Evolutionary conservation across 2,329 filamentous ascomycete genomes (phyloP), one percentile per base, ranked within the genome.

Genomic region (Talaromyces piceae): DNA sequence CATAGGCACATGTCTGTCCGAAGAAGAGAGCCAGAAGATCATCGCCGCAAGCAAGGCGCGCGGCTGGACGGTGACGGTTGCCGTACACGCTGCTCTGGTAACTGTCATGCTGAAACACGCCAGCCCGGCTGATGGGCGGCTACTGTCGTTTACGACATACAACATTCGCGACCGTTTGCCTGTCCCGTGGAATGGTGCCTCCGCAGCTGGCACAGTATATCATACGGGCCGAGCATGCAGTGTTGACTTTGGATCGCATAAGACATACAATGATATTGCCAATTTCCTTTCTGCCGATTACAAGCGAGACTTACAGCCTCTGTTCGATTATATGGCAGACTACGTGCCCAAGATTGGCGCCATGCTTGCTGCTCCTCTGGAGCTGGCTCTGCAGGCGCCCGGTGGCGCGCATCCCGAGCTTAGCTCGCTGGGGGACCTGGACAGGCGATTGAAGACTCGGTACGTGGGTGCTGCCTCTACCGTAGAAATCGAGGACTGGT

Each of bases 61-160:
- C 16, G 48, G 48, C 11, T 13, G 44, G 18, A 41, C n/a, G 7
- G 20, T 50, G 13, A 50, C 48, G 12, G 28, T 41, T 3, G 23
- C 48, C 5, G 48, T 50, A 13, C 48, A 50, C 11, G 39, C 48
- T n/a, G 48, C 48, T n/a, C 5, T 50, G 12, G 2, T 50, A 9
- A 22, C 20, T 9, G 39, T 27, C 20, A 31, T 27, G 23, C 18
- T 13, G 5, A n/a, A 20, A 13, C 27, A 31, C 23, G 27, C 23
- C 5, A 41, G 5, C 12, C 39, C 27, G 20, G 25, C 37, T 5
- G 39, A 44, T 13, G 48, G 39, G 7, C 25, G 33, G 3, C 22
- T 43, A 3, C 22, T 43, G 3, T 22, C 11, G n/a, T 44, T 50
- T 28, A 31, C 13, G 16, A 20, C 26, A 20, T 33, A 31, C 26